phyloP scores from a whole-genome alignment of 306 rosid species.

The Vachellia pachyceras region DNA sequence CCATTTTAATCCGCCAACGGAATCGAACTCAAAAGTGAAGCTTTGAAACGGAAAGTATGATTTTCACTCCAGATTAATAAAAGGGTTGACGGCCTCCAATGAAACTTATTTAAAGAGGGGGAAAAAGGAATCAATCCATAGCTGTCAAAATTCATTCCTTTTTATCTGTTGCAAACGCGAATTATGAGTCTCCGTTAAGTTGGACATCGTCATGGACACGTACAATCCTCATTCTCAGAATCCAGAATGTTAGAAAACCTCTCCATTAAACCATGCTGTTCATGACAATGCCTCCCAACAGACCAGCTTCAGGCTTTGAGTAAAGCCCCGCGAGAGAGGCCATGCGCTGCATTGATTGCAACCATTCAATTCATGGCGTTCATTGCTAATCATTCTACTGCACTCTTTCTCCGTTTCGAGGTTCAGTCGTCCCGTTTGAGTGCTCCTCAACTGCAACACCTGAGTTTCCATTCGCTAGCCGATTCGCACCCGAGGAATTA shows the following conservation, averaged over 20 bases:
- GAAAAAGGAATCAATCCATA: neutral
- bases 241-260: neutral
- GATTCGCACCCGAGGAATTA: conserved; percentile 57
- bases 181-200: neutral
- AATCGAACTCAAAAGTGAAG: neutral
- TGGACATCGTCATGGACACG: conserved; percentile 21
- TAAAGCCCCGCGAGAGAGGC: conserved; percentile 7
- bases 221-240: neutral
- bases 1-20: neutral
- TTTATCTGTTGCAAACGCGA: neutral
- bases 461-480: conserved; percentile 78
- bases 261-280: conserved; percentile 3
- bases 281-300: conserved; percentile 5
- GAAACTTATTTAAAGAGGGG: neutral
- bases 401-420: conserved; percentile 42
- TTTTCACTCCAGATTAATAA: neutral
- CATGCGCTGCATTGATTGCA: neutral
- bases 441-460: conserved; percentile 72
- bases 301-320: conserved; percentile 30
- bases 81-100: neutral
- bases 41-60: neutral
- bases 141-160: neutral
- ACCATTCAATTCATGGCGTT: neutral
- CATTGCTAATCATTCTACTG: conserved; percentile 24
- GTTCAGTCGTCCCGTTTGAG: conserved; percentile 69